A percentile compares a stretch with the other conserved stretches of the same genome.
Conservation (phyloP, 1,284 basidiomycete species). For the Rhodotorula sp. region DNA sequence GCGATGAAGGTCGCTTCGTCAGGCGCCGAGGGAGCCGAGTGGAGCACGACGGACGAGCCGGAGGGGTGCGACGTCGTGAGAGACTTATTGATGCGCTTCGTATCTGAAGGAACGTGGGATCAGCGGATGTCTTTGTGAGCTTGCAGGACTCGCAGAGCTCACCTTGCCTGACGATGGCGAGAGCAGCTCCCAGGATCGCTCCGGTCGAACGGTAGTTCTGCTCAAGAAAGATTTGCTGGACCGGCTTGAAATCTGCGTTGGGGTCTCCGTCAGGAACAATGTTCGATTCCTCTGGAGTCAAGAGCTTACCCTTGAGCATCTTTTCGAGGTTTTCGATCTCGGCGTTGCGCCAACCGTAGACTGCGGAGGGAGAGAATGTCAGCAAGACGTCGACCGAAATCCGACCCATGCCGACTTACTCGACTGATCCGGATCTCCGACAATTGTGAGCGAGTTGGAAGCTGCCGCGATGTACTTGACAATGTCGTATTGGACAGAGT, state of each 20-base stretch:
- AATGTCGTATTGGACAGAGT: constrained; percentile 77
- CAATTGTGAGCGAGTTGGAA: constrained; percentile 67
- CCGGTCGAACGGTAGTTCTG: constrained; percentile 85
- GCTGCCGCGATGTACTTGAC: constrained; percentile 68
- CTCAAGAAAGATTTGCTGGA: constrained; percentile 71
- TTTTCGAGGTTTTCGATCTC: constrained; percentile 74
- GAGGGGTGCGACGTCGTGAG: constrained; percentile 69
- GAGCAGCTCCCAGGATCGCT: constrained; percentile 69
- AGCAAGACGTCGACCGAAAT: background rate
- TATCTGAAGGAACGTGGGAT: constrained; percentile 55
- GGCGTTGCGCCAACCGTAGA: constrained; percentile 86
- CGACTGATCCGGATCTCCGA: constrained; percentile 90
- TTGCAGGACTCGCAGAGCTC: constrained; percentile 4
- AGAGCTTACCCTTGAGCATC: constrained; percentile 62
- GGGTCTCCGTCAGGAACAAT: too few species aligned
- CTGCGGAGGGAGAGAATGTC: constrained; percentile 46
- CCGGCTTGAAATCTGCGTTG: constrained; percentile 56
- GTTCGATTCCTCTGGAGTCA: background rate
- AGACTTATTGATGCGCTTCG: constrained; percentile 69
- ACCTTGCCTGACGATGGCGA: constrained; percentile 82
- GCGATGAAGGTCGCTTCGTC: constrained; percentile 72
- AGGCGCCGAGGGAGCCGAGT: constrained; percentile 52
- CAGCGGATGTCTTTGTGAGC: background rate
- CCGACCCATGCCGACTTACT: constrained; percentile 53
- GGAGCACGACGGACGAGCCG: constrained; percentile 59